These are phyloP conservation scores for Galeopsis tetrahit DNA, from an alignment of 257 asterid genomes.

Conservation along the genomic window DNA sequence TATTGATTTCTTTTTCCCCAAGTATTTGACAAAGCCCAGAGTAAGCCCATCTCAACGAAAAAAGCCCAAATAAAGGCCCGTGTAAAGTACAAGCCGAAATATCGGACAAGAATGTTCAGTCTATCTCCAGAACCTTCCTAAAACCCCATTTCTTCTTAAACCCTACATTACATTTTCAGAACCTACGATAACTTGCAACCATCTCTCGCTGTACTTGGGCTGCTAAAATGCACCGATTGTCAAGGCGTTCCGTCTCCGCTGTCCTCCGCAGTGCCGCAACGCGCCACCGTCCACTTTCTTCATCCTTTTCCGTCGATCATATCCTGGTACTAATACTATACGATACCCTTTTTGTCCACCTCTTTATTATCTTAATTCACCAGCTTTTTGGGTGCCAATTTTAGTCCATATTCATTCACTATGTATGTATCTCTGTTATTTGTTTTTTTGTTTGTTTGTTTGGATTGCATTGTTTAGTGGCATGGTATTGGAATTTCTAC, in stretches of 20 bases:
- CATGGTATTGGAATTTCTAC: background rate
- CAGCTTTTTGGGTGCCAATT: background rate
- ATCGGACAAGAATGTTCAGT: too few relatives aligned
- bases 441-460: background rate
- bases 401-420: background rate
- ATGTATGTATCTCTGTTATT: background rate
- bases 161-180: conserved; percentile 46
- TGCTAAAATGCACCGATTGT: conserved; percentile 58
- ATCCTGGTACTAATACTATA: conserved; percentile 38
- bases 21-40: too few relatives aligned
- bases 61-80: too few relatives aligned
- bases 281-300: conserved; percentile 56
- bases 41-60: background rate
- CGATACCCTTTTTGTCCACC: background rate
- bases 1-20: too few relatives aligned
- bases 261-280: conserved; percentile 49
- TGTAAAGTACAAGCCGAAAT: too few relatives aligned
- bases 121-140: conserved; percentile 53
- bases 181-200: conserved; percentile 10
- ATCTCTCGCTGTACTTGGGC: background rate
- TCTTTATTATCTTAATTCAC: background rate
- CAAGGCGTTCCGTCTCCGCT: conserved; percentile 68
- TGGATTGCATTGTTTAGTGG: background rate
- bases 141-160: conserved; percentile 47
- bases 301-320: conserved; percentile 42